These are phyloP conservation scores for Aspergillus sclerotiicarbonarius DNA, from an alignment of 495 filamentous ascomycete genomes.

Conservation along the genomic window DNA sequence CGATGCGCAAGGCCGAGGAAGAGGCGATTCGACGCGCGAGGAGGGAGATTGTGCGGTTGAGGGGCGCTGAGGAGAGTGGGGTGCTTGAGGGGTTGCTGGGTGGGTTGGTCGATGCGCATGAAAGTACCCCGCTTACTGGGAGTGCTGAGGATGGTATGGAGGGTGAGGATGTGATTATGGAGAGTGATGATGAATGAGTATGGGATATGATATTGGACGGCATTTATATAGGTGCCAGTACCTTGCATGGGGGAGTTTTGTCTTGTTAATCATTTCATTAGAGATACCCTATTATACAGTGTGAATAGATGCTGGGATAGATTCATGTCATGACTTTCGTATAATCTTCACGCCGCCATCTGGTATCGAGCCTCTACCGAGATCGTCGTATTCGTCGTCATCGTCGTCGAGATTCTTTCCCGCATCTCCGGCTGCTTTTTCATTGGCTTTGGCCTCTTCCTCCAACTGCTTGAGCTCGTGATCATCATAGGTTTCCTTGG, in stretches of 20 bases:
- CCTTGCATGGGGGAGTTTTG: conserved; percentile 5
- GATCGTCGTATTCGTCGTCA: conserved; percentile 37
- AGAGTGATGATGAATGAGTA: conserved; percentile 29
- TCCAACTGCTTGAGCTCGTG: conserved; percentile 69
- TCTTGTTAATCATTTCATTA: conserved; percentile 19
- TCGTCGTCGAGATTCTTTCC: conserved; percentile 22
- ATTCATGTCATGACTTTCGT: conserved; percentile 35
- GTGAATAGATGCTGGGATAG: conserved; percentile 2
- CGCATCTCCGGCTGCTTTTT: conserved; percentile 21
- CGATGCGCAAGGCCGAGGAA: conserved; percentile 87
- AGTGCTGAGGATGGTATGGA: conserved; percentile 35
- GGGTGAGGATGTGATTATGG: conserved; percentile 50
- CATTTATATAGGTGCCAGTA: neutral
- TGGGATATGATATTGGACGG: neutral
- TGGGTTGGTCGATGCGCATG: conserved; percentile 16
- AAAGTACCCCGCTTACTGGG: conserved; percentile 20
- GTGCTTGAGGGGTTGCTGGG: conserved; percentile 41
- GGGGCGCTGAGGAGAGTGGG: conserved; percentile 42
- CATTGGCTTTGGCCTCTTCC: conserved; percentile 50
- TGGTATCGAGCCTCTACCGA: conserved; percentile 30
- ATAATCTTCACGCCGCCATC: conserved; percentile 48
- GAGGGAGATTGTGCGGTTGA: conserved; percentile 63
- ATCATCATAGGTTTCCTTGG: conserved; percentile 84
- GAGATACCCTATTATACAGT: conserved; percentile 43
- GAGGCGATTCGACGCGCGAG: conserved; percentile 78